Conservation (phyloP, 768 basidiomycete species). For the Mycena venus region DNA sequence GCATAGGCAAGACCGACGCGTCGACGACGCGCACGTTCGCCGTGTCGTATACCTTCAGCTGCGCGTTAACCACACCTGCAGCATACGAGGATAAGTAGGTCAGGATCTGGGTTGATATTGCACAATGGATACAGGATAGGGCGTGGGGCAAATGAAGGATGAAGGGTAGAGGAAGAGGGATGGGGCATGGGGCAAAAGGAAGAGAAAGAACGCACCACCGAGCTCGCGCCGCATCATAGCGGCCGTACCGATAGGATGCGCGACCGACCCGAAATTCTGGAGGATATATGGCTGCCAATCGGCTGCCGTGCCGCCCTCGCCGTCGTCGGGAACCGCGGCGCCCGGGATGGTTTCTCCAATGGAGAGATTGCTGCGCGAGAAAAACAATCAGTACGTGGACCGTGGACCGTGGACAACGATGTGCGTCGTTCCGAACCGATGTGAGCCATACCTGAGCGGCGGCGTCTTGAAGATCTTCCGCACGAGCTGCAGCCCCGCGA, state of each 20-base stretch:
- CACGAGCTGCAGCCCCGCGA: constrained; percentile 58
- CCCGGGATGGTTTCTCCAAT: constrained; percentile 60
- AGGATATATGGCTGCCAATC: constrained; percentile 60
- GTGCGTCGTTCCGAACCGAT: too few species aligned
- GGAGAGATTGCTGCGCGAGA: constrained; percentile 46
- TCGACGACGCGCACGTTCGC: constrained; percentile 65
- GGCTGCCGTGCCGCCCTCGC: constrained; percentile 55
- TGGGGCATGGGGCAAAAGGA: background rate
- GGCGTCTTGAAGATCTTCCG: constrained; percentile 55
- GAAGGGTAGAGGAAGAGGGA: background rate
- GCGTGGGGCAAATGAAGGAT: background rate
- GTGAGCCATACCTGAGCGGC: constrained; percentile 58
- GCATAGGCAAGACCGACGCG: constrained; percentile 61
- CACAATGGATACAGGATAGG: too few species aligned
- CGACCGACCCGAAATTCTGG: constrained; percentile 55
- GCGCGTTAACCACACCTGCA: constrained; percentile 62
- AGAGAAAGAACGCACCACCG: constrained; percentile 44
- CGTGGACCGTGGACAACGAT: too few species aligned
- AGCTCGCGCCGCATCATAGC: constrained; percentile 54
- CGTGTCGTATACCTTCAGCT: constrained; percentile 61
- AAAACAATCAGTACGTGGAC: too few species aligned
- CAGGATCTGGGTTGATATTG: too few species aligned
- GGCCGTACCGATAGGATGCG: constrained; percentile 62
- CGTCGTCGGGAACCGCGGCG: constrained; percentile 54
- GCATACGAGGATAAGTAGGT: background rate